phyloP scores from a whole-genome alignment of 352 stramenopile species.

The Lagenidium sp. region DNA sequence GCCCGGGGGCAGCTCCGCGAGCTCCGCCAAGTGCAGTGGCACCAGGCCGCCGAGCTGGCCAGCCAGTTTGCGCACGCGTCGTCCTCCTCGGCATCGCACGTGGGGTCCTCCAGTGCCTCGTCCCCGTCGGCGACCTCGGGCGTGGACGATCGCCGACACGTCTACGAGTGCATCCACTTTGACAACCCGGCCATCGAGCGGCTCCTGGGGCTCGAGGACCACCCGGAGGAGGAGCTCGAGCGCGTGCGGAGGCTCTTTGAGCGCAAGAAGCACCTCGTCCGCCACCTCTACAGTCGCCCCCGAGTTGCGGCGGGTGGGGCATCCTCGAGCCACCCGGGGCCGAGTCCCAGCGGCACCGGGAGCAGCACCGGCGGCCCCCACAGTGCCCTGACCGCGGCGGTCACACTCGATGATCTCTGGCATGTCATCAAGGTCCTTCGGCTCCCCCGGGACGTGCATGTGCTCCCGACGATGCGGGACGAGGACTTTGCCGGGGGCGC shows the following conservation, averaged over 20 bases:
- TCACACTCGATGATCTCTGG: conserved; percentile 62
- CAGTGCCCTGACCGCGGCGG: conserved; percentile 30
- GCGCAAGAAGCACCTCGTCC: conserved; percentile 40
- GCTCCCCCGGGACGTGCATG: conserved; percentile 40
- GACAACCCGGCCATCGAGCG: conserved; percentile 41
- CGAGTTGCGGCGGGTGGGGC: no score
- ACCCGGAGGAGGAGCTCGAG: conserved; percentile 32
- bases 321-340: no score
- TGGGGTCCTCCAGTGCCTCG: no score
- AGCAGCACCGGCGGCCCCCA: no score
- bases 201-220: conserved; percentile 49
- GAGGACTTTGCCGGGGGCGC: conserved; percentile 31
- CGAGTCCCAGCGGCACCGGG: no score
- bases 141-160: conserved; percentile 29
- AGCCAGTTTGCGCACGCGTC: conserved; percentile 17
- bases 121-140: neutral
- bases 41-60: conserved; percentile 33
- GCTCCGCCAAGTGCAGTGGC: conserved; percentile 38
- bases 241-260: conserved; percentile 35
- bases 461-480: conserved; percentile 42
- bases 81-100: neutral
- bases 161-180: conserved; percentile 54
- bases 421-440: conserved; percentile 57
- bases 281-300: conserved; percentile 44
- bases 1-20: conserved; percentile 21